A percentile compares a stretch with the other conserved stretches of the same genome.
Conservation (phyloP, 768 basidiomycete genomes). For the Exidia glandulosa region DNA sequence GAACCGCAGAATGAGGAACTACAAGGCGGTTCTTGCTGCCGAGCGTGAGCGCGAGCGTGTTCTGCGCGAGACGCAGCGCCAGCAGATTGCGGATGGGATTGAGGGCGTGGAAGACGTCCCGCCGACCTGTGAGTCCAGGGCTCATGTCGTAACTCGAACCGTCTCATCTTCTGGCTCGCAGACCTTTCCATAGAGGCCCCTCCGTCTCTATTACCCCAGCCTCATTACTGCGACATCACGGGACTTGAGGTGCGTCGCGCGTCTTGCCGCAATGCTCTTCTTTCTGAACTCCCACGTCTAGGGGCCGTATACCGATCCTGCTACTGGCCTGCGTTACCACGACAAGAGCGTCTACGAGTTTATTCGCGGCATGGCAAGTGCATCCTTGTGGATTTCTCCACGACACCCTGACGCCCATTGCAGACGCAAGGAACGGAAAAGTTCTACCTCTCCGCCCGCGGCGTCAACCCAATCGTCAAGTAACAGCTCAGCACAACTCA, state of each 20-base stretch:
- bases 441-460: conserved; percentile 57
- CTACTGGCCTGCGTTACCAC: conserved; percentile 68
- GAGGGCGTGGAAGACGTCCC: conserved; percentile 53
- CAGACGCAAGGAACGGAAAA: conserved; percentile 64
- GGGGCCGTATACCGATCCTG: conserved; percentile 80
- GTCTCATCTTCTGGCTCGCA: conserved; percentile 15
- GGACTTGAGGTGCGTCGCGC: conserved; percentile 51
- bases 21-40: conserved; percentile 67
- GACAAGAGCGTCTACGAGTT: conserved; percentile 82
- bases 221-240: conserved; percentile 78
- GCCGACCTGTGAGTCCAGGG: conserved; percentile 53
- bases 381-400: neutral
- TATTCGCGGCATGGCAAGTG: conserved; percentile 56
- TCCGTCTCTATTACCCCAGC: conserved; percentile 65
- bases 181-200: conserved; percentile 79
- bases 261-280: neutral
- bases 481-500: conserved; percentile 10
- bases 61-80: conserved; percentile 48
- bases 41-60: conserved; percentile 68
- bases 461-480: conserved; percentile 39
- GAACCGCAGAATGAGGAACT: conserved; percentile 64
- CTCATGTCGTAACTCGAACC: neutral
- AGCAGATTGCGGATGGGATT: conserved; percentile 44
- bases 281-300: conserved; percentile 14
- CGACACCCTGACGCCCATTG: neutral